These are phyloP conservation scores for Rubia yunnanensis DNA, from an alignment of 257 asterid species.

Conservation along the genomic window DNA sequence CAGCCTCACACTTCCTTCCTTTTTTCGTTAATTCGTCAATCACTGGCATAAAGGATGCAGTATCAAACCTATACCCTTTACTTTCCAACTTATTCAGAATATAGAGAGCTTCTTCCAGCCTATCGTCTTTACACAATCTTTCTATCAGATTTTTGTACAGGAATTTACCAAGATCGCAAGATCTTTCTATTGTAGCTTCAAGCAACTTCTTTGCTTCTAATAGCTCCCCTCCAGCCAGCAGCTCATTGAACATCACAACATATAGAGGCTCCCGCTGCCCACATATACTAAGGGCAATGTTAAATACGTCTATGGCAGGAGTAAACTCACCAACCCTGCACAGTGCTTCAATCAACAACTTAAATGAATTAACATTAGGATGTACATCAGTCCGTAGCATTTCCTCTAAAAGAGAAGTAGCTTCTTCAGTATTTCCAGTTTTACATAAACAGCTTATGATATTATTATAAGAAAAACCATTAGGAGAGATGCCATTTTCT, in stretches of 20 bases:
- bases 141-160: constrained; percentile 53
- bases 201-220: constrained; percentile 60
- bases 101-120: constrained; percentile 37
- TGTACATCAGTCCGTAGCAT: constrained; percentile 62
- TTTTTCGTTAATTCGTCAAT: constrained; percentile 51
- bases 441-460: constrained; percentile 62
- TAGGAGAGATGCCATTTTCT: constrained; percentile 73
- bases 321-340: constrained; percentile 82
- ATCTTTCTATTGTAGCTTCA: constrained; percentile 59
- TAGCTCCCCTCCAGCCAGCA: constrained; percentile 67
- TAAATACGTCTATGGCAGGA: constrained; percentile 80
- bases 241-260: constrained; percentile 56
- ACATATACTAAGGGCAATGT: constrained; percentile 42
- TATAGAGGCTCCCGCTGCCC: constrained; percentile 65
- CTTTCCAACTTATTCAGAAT: constrained; percentile 56
- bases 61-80: constrained; percentile 55
- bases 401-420: constrained; percentile 59
- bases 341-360: constrained; percentile 57
- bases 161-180: constrained; percentile 48
- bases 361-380: constrained; percentile 55
- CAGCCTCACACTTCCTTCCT: constrained; percentile 62
- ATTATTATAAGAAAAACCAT: constrained; percentile 59
- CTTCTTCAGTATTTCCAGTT: constrained; percentile 72
- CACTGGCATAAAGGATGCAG: constrained; percentile 79
- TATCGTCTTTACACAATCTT: constrained; percentile 46